phyloP scores from a whole-genome alignment of 768 basidiomycete species.

The Collybiopsis confluens region DNA sequence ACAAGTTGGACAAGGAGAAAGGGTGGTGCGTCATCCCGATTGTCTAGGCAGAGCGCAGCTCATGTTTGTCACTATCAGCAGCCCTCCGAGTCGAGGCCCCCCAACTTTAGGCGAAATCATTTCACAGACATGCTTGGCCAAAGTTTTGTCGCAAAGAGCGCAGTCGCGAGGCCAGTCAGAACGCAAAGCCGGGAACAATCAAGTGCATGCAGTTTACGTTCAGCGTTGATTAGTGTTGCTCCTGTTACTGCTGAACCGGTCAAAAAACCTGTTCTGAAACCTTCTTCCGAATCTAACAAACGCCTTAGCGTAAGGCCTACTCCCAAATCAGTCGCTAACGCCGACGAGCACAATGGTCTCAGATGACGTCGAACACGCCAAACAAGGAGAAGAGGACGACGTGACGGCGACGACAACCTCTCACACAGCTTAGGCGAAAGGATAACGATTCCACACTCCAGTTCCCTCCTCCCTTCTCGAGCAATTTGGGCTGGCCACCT shows the following conservation, averaged over 20 bases:
- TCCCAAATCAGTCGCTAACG: too few relatives aligned
- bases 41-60: too few relatives aligned
- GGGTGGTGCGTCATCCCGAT: slow-evolving; percentile 74
- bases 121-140: slow-evolving; percentile 77
- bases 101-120: slow-evolving; percentile 76
- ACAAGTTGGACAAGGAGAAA: slow-evolving; percentile 91
- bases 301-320: slow-evolving; percentile 22
- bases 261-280: slow-evolving; percentile 64
- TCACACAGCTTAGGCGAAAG: slow-evolving; percentile 29
- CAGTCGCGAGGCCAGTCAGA: slow-evolving; percentile 63
- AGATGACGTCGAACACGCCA: slow-evolving; percentile 21
- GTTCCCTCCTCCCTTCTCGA: slow-evolving; percentile 71
- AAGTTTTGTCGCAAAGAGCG: slow-evolving; percentile 79
- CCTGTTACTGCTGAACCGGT: slow-evolving; percentile 35
- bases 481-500: slow-evolving; percentile 75
- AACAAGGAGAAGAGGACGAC: slow-evolving; percentile 19
- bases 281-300: slow-evolving; percentile 62
- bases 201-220: slow-evolving; percentile 91
- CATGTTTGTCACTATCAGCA: too few relatives aligned
- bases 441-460: slow-evolving; percentile 29
- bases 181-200: slow-evolving; percentile 65
- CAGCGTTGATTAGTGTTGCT: slow-evolving; percentile 62
- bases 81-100: too few relatives aligned
- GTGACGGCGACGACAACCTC: slow-evolving; percentile 33
- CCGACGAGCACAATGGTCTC: slow-evolving; percentile 23